phyloP scores from a whole-genome alignment of 257 asterid species.

The Jasminum sambac region DNA sequence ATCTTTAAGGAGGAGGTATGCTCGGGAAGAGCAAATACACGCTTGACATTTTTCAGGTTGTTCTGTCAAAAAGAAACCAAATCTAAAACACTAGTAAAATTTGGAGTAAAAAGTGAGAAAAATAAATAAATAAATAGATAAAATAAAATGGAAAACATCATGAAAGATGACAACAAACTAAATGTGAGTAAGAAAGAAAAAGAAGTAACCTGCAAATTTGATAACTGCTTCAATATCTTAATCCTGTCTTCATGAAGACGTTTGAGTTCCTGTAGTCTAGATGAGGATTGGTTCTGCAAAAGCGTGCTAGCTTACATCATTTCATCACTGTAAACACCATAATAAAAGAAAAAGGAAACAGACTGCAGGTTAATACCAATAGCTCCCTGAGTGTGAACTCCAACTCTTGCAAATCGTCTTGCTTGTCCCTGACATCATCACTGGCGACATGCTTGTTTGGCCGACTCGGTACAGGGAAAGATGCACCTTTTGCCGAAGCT shows the following conservation, averaged over 20 bases:
- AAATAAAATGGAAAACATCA: constrained; percentile 18
- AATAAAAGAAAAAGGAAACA: constrained; percentile 23
- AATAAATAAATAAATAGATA: no score
- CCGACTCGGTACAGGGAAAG: constrained; percentile 49
- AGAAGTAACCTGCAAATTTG: constrained; percentile 68
- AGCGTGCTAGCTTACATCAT: constrained; percentile 15
- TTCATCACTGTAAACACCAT: constrained; percentile 7
- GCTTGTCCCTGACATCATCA: constrained; percentile 68
- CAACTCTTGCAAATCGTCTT: constrained; percentile 75
- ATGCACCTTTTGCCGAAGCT: constrained; percentile 56
- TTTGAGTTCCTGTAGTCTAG: constrained; percentile 68
- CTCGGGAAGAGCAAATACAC: constrained; percentile 65
- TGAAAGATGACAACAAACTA: constrained; percentile 9
- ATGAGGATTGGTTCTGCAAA: constrained; percentile 66
- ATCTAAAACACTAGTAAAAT: constrained; percentile 24
- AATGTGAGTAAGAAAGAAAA: constrained; percentile 9
- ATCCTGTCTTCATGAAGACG: constrained; percentile 82
- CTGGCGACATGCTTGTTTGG: constrained; percentile 50
- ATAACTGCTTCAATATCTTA: constrained; percentile 62
- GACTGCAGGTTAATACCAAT: constrained; percentile 48
- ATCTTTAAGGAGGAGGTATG: constrained; percentile 70
- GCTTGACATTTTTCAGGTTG: constrained; percentile 68
- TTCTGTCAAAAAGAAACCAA: constrained; percentile 55
- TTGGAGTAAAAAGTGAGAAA: constrained; percentile 24
- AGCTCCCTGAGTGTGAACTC: constrained; percentile 74